These are phyloP conservation scores for Osmanthus fragrans DNA, from an alignment of 257 asterid species.

Conservation along the genomic window DNA sequence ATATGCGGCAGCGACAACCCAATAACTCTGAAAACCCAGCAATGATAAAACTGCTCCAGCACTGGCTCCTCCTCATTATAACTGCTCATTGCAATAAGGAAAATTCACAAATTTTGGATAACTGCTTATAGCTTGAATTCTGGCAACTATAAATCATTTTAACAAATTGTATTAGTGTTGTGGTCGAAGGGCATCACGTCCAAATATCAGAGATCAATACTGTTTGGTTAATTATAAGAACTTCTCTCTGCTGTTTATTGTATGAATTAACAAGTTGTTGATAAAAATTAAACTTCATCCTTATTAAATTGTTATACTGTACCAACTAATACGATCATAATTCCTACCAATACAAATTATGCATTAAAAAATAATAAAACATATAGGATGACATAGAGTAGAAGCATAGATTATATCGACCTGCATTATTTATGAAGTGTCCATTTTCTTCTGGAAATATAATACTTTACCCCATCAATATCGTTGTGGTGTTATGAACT, in stretches of 20 bases:
- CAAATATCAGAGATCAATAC: too few species aligned
- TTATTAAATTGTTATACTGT: too few species aligned
- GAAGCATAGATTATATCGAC: too few species aligned
- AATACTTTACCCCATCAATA: too few species aligned
- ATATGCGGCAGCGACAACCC: conserved; percentile 92
- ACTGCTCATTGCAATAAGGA: conserved; percentile 35
- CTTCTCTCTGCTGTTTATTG: background rate
- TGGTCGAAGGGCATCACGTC: background rate
- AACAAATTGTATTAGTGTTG: background rate
- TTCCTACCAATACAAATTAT: too few species aligned
- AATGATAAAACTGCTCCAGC: conserved; percentile 68
- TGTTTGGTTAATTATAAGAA: background rate
- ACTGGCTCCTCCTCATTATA: conserved; percentile 94
- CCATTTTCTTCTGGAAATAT: background rate
- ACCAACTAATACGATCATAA: too few species aligned
- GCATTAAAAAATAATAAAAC: too few species aligned
- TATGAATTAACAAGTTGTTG: background rate
- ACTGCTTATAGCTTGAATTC: background rate
- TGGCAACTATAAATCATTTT: background rate
- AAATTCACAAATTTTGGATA: conserved; percentile 10
- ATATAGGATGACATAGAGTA: too few species aligned
- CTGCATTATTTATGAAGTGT: too few species aligned
- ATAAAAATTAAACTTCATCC: too few species aligned
- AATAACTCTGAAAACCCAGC: conserved; percentile 94
- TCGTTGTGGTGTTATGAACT: background rate